A percentile compares a stretch with the other conserved stretches of the same genome.
Conservation (phyloP, 768 basidiomycete genomes). For the Leccinum rimulosum region DNA sequence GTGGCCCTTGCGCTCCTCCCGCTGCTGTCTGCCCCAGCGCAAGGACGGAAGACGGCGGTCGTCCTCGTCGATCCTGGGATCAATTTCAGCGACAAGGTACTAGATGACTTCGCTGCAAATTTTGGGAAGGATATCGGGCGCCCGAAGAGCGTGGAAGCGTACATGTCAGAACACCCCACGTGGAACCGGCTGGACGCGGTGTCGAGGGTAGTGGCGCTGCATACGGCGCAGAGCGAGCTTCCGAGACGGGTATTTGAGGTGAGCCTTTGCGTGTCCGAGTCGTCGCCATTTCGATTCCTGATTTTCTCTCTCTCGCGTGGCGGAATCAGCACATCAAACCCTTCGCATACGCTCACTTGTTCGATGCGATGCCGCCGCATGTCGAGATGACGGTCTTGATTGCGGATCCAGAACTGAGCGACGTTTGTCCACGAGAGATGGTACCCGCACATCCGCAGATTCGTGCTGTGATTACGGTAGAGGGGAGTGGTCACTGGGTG, state of each 20-base stretch:
- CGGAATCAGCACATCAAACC: constrained; percentile 14
- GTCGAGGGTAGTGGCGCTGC: constrained; percentile 9
- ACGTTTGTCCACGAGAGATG: constrained; percentile 3
- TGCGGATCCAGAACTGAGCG: constrained; percentile 9
- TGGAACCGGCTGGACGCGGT: constrained; percentile 18
- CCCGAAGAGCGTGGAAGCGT: constrained; percentile 6
- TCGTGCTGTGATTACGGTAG: not conserved
- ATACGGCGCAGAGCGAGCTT: constrained; percentile 7
- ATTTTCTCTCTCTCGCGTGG: too few species aligned
- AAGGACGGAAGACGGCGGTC: not conserved
- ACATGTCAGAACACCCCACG: constrained; percentile 8
- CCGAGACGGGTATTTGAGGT: constrained; percentile 9
- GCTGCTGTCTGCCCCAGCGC: constrained; percentile 1
- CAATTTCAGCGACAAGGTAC: not conserved
- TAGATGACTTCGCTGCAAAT: not conserved
- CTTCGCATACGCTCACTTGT: constrained; percentile 12
- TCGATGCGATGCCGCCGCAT: constrained; percentile 9
- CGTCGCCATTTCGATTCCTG: not conserved
- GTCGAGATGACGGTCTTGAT: constrained; percentile 15
- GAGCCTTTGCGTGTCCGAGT: not conserved
- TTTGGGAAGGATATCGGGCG: not conserved
- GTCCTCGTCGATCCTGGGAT: constrained; percentile 18
- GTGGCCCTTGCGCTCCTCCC: constrained; percentile 11
- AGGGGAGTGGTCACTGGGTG: constrained; percentile 17
- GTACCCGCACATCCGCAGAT: constrained; percentile 7